Conservation (phyloP, 2,329 filamentous ascomycete genomes). For the Oidium heveae region DNA sequence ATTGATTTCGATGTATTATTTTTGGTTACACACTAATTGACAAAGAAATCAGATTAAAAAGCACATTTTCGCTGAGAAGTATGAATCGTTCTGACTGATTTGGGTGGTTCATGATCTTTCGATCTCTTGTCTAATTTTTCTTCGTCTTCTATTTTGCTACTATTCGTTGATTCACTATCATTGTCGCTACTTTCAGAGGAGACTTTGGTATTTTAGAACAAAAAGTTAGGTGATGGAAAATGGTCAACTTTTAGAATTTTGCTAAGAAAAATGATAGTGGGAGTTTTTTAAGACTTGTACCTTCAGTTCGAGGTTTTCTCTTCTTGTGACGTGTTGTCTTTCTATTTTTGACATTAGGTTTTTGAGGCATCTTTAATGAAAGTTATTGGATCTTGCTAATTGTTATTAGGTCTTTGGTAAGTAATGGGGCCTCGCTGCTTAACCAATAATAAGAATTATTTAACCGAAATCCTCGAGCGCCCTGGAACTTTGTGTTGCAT, state of each 20-base stretch:
- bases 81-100: background rate
- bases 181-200: slow-evolving; percentile 2
- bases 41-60: background rate
- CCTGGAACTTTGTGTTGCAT: too few relatives aligned
- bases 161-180: slow-evolving; percentile 4
- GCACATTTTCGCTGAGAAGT: background rate
- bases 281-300: slow-evolving; percentile 2
- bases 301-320: slow-evolving; percentile 11
- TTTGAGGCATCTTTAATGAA: background rate
- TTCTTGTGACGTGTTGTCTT: slow-evolving; percentile 11
- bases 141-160: background rate
- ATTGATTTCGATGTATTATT: background rate
- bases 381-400: too few relatives aligned
- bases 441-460: too few relatives aligned
- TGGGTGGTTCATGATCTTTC: background rate
- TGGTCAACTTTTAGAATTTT: too few relatives aligned
- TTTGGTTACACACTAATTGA: too few relatives aligned
- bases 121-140: background rate
- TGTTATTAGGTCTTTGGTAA: too few relatives aligned
- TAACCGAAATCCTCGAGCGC: too few relatives aligned
- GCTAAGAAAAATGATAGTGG: too few relatives aligned
- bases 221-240: too few relatives aligned
- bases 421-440: too few relatives aligned
- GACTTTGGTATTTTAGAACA: too few relatives aligned
- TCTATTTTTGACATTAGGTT: background rate